Percentiles rank a stretch among this genome's conserved stretches.
These are phyloP conservation scores for Arctium minus DNA, from an alignment of 129 eudicot species.

Conservation along the genomic window DNA sequence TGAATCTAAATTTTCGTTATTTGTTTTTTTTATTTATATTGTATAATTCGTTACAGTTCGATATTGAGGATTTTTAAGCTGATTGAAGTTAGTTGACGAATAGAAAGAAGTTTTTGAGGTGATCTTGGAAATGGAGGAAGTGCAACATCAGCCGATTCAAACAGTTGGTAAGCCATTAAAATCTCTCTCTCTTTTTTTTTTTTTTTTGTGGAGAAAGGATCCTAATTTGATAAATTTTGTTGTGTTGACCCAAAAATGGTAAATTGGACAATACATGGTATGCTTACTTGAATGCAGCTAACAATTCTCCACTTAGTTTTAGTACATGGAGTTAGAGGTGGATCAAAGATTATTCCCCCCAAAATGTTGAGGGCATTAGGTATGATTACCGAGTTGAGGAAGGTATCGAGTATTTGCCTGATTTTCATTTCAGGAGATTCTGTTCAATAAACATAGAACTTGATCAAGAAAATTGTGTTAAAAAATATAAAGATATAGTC, in stretches of 20 bases:
- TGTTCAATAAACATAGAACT: too few species aligned
- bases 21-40: neutral
- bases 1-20: neutral
- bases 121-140: slow-evolving; percentile 50
- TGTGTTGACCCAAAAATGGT: neutral
- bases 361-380: too few species aligned
- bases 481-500: too few species aligned
- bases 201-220: slow-evolving; percentile 5
- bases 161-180: slow-evolving; percentile 37
- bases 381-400: neutral
- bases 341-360: neutral
- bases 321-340: neutral
- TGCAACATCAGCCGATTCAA: slow-evolving; percentile 50
- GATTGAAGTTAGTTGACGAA: slow-evolving; percentile 8
- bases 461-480: too few species aligned
- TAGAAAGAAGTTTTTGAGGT: slow-evolving; percentile 3
- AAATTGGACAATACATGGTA: neutral
- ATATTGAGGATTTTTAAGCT: slow-evolving; percentile 4
- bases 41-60: slow-evolving; percentile 13
- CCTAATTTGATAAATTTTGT: neutral
- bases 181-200: neutral
- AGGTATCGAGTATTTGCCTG: neutral
- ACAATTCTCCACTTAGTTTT: neutral
- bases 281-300: slow-evolving; percentile 4
- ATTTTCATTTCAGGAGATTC: too few species aligned